Percentiles rank a stretch among this genome's conserved stretches.
Evolutionary conservation across 768 basidiomycete species (phyloP).

Genomic region (Trametes maxima): DNA sequence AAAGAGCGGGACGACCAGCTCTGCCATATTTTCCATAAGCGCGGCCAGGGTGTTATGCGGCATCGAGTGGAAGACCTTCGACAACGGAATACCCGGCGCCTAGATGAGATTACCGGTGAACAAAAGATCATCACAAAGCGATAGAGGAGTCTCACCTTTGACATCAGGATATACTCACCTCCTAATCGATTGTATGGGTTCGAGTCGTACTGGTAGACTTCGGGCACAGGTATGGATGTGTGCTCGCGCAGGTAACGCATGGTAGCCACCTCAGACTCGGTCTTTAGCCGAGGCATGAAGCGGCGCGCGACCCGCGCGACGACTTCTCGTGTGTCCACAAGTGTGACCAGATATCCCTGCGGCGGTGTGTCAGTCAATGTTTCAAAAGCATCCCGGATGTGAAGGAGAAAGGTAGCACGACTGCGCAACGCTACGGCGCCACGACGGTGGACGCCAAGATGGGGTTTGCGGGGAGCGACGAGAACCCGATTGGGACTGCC

Average conservation of each 20-base stretch:
- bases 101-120: constrained; percentile 31
- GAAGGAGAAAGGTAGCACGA: neutral
- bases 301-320: constrained; percentile 82
- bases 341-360: constrained; percentile 77
- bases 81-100: constrained; percentile 75
- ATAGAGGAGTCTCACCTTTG: constrained; percentile 54
- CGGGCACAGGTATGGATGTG: constrained; percentile 73
- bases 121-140: neutral
- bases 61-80: constrained; percentile 71
- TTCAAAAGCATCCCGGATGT: neutral
- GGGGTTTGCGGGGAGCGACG: constrained; percentile 1
- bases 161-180: constrained; percentile 86
- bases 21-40: constrained; percentile 69
- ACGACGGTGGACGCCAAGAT: neutral
- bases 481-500: neutral
- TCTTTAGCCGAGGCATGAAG: constrained; percentile 86
- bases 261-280: constrained; percentile 85
- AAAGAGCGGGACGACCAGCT: constrained; percentile 70
- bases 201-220: constrained; percentile 75
- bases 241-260: constrained; percentile 76
- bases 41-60: constrained; percentile 63
- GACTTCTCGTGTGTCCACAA: constrained; percentile 60
- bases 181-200: constrained; percentile 86
- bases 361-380: constrained; percentile 4
- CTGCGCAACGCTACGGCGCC: constrained; percentile 1